Evolutionary conservation across 768 basidiomycete genomes (phyloP), one percentile per base, ranked within the genome.

Genomic region (Mycena galericulata): DNA sequence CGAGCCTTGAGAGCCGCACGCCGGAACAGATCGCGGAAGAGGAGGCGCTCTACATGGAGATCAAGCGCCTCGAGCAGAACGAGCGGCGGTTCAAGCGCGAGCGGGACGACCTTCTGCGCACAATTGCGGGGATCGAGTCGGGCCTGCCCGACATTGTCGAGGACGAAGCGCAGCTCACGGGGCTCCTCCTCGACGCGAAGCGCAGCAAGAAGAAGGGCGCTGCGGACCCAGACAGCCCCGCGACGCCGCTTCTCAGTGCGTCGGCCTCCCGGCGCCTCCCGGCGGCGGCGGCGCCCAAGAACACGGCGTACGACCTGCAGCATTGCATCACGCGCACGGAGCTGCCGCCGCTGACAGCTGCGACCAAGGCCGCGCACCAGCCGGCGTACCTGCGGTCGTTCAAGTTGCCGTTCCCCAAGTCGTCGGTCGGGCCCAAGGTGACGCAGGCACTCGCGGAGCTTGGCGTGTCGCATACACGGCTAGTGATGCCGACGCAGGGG

Each of bases 401-500:
- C 77, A 97, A 95, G 77, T 84, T 98, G 29, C 92, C 95, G 1
- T 79, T 84, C 36, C 93, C 95, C 18, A 97, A 96, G 77, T 83
- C 90, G 5, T 85, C 89, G 41, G 84, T 91, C 26, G 87, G 89
- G 3, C 89, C 90, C 18, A 95, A 96, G 75, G 88, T 98, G 72
- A 84, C 89, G 11, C 90, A 92, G 65, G 86, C 91, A 17, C 85
- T 98, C 18, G 77, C 85, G 9, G 96, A 98, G 79, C 84, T 97
- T 14, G 91, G 92, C 17, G 81, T 98, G 14, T 86, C 86, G 18
- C 84, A 89, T 62, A 86, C 86, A 18, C 89, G 92, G 14, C 86
- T 99, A 55, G 93, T 97, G 67, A 98, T 99, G 96, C 98, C 98
- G 20, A 98, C 98, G 3, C 86, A 90, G 41, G 90, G 90, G 27